Conservation (phyloP, 139 green algal genomes). For the Deuterostichococcus epilithicus region DNA sequence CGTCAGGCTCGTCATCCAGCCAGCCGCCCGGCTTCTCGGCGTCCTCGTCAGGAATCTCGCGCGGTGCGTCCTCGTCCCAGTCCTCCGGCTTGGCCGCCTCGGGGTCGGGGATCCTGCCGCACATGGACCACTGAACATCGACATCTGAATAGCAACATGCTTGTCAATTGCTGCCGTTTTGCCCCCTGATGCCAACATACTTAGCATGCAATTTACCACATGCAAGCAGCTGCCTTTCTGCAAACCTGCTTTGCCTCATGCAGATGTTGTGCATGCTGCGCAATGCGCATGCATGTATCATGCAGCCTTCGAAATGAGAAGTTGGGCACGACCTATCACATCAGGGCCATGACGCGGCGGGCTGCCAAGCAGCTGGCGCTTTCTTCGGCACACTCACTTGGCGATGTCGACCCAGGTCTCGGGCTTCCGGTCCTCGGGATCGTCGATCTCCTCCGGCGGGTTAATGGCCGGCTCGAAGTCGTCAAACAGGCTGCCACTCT, state of each 20-base stretch:
- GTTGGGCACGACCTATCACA: too few relatives aligned
- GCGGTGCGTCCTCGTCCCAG: constrained; percentile 83
- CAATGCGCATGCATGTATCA: too few relatives aligned
- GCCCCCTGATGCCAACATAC: too few relatives aligned
- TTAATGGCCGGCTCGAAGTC: constrained; percentile 78
- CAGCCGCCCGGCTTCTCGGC: constrained; percentile 84
- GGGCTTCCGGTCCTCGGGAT: constrained; percentile 83
- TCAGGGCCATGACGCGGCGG: too few relatives aligned
- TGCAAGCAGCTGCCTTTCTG: too few relatives aligned
- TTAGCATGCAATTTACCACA: too few relatives aligned
- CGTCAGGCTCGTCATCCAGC: constrained; percentile 82
- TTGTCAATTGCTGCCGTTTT: too few relatives aligned
- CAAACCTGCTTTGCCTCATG: too few relatives aligned
- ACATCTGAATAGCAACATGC: constrained; percentile 1
- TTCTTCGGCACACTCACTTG: constrained; percentile 33
- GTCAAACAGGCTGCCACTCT: constrained; percentile 57
- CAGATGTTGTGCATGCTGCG: too few relatives aligned
- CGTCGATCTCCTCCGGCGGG: constrained; percentile 72
- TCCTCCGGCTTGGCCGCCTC: constrained; percentile 77
- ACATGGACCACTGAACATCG: too few relatives aligned
- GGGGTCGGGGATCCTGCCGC: constrained; percentile 76
- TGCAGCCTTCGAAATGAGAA: too few relatives aligned
- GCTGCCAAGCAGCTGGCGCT: background rate
- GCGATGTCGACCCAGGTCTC: constrained; percentile 71
- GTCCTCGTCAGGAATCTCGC: constrained; percentile 67